Evolutionary conservation across 495 filamentous ascomycete genomes (phyloP), one percentile per base, ranked within the genome.

Genomic region (Saxispiralis lemnorum): DNA sequence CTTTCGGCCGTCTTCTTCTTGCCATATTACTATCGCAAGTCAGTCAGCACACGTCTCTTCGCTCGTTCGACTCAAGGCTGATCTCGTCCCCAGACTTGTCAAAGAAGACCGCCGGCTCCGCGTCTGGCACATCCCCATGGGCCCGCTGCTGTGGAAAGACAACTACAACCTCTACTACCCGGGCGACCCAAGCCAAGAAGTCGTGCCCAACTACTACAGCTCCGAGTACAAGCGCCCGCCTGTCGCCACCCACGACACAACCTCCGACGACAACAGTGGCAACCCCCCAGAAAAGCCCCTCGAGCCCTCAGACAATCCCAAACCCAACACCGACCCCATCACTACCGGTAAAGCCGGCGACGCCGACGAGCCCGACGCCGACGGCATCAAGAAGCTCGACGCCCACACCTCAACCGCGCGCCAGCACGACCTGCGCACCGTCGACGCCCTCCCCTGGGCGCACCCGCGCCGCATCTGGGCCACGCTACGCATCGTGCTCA

Each of bases 1-100:
- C n/a, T 43, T 7, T 11, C 30, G 24, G 24, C 61, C 52, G 48
- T 69, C 50, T 80, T 79, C 63, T 69, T 80, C 59, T 47, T 76
- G 30, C 76, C 75, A 2, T 82, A 68, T 56, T 58, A 79, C 52
- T 61, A 76, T 53, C 72, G 74, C 43, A 65, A 68, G 35, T 60
- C 78, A 24, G 57, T 73, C 4, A 9, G 31, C 31, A 51, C 34
- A 14, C 34, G 5, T 12, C 34, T 35, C n/a, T 6, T 14, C 5
- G n/a, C 16, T 5, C 16, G 4, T 4, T 35, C 12, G n/a, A 35
- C n/a, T 35, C 34, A 14, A 35, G n/a, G 13, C 34, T 14, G 34
- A 14, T 6, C 34, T 13, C 13, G 4, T 4, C 34, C 10, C 4
- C 32, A 44, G 31, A 32, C 32, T 44, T 6, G 19, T 44, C 33